Conservation (phyloP, 306 rosid genomes). For the Vigna unguiculata region DNA sequence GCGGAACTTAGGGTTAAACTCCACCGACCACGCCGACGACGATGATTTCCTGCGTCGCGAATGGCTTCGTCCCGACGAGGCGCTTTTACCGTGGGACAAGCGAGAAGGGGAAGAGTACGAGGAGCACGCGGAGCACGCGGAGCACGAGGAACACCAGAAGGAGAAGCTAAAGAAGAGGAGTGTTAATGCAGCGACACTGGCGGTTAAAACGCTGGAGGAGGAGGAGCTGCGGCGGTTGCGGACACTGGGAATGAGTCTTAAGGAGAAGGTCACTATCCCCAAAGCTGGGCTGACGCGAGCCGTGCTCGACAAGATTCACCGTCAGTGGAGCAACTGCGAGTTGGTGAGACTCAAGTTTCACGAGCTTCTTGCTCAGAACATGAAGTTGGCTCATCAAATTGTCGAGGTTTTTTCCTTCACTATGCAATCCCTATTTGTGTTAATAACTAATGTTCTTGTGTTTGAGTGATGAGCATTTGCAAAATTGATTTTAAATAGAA, state of each 20-base stretch:
- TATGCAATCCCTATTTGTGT: not conserved
- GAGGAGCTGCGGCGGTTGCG: conserved; percentile 79
- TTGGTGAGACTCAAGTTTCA: conserved; percentile 91
- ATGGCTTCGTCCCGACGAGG: conserved; percentile 81
- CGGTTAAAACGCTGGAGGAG: conserved; percentile 75
- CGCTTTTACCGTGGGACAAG: conserved; percentile 77
- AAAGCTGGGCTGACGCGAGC: conserved; percentile 82
- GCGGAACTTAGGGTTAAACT: conserved; percentile 65
- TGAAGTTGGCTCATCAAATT: conserved; percentile 87
- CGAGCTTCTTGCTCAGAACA: conserved; percentile 80
- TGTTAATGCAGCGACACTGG: conserved; percentile 64
- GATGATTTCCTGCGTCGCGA: conserved; percentile 75
- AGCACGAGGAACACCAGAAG: not conserved
- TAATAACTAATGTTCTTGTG: not conserved
- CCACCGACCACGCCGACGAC: conserved; percentile 42
- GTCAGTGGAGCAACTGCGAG: conserved; percentile 79
- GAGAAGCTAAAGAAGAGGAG: conserved; percentile 46
- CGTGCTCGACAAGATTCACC: conserved; percentile 82
- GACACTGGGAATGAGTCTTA: conserved; percentile 64
- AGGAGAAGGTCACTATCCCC: conserved; percentile 76
- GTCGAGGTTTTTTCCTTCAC: conserved; percentile 62
- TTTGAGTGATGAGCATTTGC: not conserved
- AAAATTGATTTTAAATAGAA: not conserved
- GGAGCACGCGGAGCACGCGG: not conserved
- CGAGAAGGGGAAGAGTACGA: not conserved